These are phyloP conservation scores for Kurtzmaniella cleridarum DNA, from an alignment of 805 yeast species.

Conservation along the genomic window DNA sequence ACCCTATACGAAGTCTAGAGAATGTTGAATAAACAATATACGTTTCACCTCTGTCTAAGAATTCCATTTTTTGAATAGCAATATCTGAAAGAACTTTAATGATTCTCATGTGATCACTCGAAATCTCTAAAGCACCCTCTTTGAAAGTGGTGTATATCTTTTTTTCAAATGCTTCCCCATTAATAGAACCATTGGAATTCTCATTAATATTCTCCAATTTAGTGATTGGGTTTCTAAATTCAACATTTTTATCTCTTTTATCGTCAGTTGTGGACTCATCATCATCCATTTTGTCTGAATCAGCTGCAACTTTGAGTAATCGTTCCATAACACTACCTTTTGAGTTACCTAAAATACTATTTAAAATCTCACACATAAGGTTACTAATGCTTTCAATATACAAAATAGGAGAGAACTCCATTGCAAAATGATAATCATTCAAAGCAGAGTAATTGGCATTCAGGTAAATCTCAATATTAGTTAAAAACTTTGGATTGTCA, in stretches of 20 bases:
- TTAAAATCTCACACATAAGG: constrained; percentile 30
- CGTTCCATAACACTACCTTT: constrained; percentile 21
- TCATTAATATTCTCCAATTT: neutral
- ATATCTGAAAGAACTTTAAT: constrained; percentile 25
- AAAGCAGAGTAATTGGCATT: constrained; percentile 14
- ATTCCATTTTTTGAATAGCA: constrained; percentile 35
- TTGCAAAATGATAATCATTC: constrained; percentile 20
- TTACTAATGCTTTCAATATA: constrained; percentile 29
- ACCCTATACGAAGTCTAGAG: constrained; percentile 44
- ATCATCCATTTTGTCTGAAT: constrained; percentile 16
- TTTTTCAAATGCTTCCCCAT: neutral
- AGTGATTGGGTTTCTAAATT: neutral
- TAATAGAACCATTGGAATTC: neutral
- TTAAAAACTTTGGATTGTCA: constrained; percentile 34
- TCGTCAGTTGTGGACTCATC: constrained; percentile 10
- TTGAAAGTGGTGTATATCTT: too few species aligned
- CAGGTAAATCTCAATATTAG: constrained; percentile 28
- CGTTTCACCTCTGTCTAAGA: constrained; percentile 53
- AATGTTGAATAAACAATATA: constrained; percentile 50
- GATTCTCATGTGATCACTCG: constrained; percentile 19
- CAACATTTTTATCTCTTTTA: neutral
- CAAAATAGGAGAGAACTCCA: constrained; percentile 29
- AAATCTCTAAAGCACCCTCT: constrained; percentile 12
- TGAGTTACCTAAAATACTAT: constrained; percentile 22
- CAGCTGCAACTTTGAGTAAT: constrained; percentile 16